Evolutionary conservation across 148 eudicot genomes (phyloP).

Genomic region (Vaccinium myrtillus): DNA sequence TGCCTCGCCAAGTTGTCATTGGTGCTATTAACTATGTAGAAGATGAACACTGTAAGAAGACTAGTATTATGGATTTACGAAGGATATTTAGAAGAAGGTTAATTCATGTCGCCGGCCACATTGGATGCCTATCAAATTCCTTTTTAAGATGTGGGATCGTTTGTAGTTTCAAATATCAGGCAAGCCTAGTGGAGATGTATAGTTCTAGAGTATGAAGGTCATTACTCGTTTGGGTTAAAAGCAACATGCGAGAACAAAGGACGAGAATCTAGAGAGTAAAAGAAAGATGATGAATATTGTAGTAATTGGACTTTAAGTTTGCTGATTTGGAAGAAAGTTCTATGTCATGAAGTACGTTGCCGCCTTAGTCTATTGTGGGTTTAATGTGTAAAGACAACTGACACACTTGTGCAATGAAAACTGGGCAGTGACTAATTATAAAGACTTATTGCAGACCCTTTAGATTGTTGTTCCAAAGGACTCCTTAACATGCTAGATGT

Average conservation of each 20-base stretch:
- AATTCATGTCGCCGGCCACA: neutral
- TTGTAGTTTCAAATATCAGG: neutral
- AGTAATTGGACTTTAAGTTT: neutral
- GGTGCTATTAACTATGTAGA: too few relatives aligned
- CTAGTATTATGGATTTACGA: neutral
- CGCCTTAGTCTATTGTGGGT: neutral
- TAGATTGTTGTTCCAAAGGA: too few relatives aligned
- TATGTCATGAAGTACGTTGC: neutral
- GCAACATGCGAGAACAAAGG: neutral
- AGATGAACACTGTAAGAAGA: too few relatives aligned
- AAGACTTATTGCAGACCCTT: too few relatives aligned
- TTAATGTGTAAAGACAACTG: neutral
- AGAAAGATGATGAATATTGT: neutral
- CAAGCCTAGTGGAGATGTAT: neutral
- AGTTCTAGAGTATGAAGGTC: neutral
- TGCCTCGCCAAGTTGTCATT: too few relatives aligned
- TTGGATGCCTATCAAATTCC: neutral
- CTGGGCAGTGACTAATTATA: too few relatives aligned
- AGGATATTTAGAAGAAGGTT: neutral
- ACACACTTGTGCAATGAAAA: neutral
- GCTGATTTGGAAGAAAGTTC: neutral
- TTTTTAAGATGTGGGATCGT: neutral
- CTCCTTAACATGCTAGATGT: too few relatives aligned
- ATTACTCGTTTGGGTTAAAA: neutral
- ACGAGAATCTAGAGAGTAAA: neutral